Evolutionary conservation across 2,329 filamentous ascomycete genomes (phyloP).

Genomic region (Byssothecium circinans): DNA sequence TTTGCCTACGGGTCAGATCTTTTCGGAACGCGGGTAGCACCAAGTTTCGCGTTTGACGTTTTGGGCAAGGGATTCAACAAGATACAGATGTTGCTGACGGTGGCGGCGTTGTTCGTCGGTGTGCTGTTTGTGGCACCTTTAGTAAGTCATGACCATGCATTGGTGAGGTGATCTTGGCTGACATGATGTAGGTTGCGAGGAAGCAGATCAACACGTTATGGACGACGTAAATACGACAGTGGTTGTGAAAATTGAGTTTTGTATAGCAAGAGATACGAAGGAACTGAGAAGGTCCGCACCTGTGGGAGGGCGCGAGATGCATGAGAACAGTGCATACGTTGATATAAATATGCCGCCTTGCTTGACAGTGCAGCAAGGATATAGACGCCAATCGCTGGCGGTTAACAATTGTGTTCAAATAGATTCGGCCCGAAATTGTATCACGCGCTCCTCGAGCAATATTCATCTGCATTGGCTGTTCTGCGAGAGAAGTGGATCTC

Average conservation of each 20-base stretch:
- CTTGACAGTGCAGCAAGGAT: background rate
- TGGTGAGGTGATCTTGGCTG: slow-evolving; percentile 6
- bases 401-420: no score
- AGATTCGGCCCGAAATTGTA: no score
- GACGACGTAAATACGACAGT: slow-evolving; percentile 40
- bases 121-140: slow-evolving; percentile 80
- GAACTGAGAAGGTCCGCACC: background rate
- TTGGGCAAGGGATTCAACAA: slow-evolving; percentile 94
- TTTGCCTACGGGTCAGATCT: slow-evolving; percentile 88
- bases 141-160: slow-evolving; percentile 55
- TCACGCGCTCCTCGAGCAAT: no score
- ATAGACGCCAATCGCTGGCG: no score
- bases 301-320: background rate
- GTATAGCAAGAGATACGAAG: background rate
- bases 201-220: slow-evolving; percentile 71
- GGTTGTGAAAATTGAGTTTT: background rate
- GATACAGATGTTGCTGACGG: slow-evolving; percentile 78
- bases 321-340: background rate
- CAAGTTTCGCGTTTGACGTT: slow-evolving; percentile 88
- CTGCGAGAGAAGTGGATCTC: no score
- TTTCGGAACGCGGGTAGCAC: slow-evolving; percentile 83
- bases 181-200: slow-evolving; percentile 49
- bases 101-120: slow-evolving; percentile 74
- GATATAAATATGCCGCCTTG: background rate
- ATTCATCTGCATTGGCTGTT: no score